phyloP scores from a whole-genome alignment of 2,329 filamentous ascomycete species.

The Beauveria sp. region DNA sequence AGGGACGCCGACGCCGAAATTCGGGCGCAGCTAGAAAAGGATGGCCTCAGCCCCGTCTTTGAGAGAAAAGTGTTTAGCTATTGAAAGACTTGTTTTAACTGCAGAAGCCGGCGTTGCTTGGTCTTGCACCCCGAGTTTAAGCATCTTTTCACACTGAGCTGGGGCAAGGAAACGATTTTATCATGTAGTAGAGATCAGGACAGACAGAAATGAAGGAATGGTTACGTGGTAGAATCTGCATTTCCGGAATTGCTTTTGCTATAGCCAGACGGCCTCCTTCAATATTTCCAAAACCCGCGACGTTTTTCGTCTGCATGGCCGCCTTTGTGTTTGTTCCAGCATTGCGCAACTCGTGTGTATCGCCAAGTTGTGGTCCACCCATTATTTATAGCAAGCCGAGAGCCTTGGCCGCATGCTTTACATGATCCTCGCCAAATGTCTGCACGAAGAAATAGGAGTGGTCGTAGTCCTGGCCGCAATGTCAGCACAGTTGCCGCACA shows the following conservation, averaged over 20 bases:
- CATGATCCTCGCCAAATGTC: constrained; percentile 80
- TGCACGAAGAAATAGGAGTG: constrained; percentile 98
- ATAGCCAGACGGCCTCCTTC: neutral
- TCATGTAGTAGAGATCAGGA: neutral
- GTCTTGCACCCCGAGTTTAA: neutral
- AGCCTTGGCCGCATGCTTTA: constrained; percentile 85
- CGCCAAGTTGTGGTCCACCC: neutral
- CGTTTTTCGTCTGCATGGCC: neutral
- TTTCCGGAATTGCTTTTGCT: neutral
- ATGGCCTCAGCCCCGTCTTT: constrained; percentile 30
- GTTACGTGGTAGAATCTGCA: neutral
- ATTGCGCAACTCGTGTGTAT: neutral
- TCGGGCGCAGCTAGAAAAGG: constrained; percentile 38
- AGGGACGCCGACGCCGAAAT: constrained; percentile 52
- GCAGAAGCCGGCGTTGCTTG: neutral
- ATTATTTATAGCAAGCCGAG: constrained; percentile 34
- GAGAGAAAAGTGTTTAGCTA: constrained; percentile 26
- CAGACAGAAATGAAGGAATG: neutral
- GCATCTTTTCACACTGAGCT: neutral
- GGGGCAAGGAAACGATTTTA: neutral
- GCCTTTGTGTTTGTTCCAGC: neutral
- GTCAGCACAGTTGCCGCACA: neutral
- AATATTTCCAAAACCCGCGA: neutral
- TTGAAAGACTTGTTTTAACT: neutral
- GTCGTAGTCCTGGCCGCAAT: constrained; percentile 64